Percentiles rank a stretch among this genome's conserved stretches.
phyloP scores from a whole-genome alignment of 2,329 filamentous ascomycete species.

The Colletotrichum coccodes region DNA sequence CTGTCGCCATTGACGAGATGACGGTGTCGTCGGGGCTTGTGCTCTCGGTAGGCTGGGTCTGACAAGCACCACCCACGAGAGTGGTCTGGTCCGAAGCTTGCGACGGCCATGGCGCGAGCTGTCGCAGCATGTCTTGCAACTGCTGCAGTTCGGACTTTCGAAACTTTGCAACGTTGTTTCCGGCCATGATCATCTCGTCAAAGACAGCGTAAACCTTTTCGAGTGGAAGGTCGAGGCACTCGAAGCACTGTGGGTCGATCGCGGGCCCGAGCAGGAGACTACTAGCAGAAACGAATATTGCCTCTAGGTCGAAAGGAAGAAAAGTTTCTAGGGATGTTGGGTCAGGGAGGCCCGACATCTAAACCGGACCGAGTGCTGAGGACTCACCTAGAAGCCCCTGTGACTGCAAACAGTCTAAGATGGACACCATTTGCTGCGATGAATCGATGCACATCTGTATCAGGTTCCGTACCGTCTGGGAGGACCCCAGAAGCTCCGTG shows the following conservation, averaged over 20 bases:
- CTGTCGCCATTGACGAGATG: slow-evolving; percentile 4
- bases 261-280: slow-evolving; percentile 50
- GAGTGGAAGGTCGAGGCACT: slow-evolving; percentile 48
- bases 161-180: slow-evolving; percentile 57
- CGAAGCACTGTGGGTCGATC: slow-evolving; percentile 47
- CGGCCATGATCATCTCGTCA: slow-evolving; percentile 56
- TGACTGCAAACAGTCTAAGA: slow-evolving; percentile 54
- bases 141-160: slow-evolving; percentile 56
- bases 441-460: slow-evolving; percentile 48
- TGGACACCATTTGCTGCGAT: slow-evolving; percentile 44
- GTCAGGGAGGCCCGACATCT: neutral
- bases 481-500: slow-evolving; percentile 48
- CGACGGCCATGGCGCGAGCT: slow-evolving; percentile 34
- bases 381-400: slow-evolving; percentile 57
- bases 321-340: slow-evolving; percentile 51
- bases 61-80: neutral
- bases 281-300: slow-evolving; percentile 54
- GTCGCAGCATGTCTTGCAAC: slow-evolving; percentile 50
- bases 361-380: too few species aligned
- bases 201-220: slow-evolving; percentile 54
- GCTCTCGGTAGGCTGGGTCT: neutral
- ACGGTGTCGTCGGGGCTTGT: slow-evolving; percentile 7
- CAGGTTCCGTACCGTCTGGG: slow-evolving; percentile 44
- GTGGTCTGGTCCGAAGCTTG: slow-evolving; percentile 10
- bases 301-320: slow-evolving; percentile 58